Percentiles rank a stretch among this genome's conserved stretches.
Conservation (phyloP, 176 grass and related monocot species). For the Raddia distichophylla region DNA sequence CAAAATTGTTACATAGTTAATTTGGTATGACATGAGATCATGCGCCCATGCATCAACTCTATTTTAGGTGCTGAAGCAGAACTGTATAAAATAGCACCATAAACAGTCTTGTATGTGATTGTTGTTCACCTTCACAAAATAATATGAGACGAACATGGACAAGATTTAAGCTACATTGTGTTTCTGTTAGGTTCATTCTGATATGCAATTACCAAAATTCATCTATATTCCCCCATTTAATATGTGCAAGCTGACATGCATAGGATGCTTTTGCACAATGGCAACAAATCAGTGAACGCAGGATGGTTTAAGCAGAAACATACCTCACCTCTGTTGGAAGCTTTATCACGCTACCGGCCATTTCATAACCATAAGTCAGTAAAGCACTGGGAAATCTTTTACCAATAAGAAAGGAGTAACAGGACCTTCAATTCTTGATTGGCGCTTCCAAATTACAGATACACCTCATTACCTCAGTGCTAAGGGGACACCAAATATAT, state of each 20-base stretch:
- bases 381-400: not conserved
- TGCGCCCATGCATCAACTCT: not conserved
- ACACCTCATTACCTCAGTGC: not conserved
- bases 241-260: slow-evolving; percentile 25
- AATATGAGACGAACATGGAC: slow-evolving; percentile 15
- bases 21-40: slow-evolving; percentile 14
- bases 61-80: not conserved
- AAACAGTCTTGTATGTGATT: not conserved
- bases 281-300: slow-evolving; percentile 8
- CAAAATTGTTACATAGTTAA: not conserved
- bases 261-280: slow-evolving; percentile 21
- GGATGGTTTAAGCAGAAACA: slow-evolving; percentile 15
- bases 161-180: not conserved
- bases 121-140: slow-evolving; percentile 16
- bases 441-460: not conserved
- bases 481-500: not conserved
- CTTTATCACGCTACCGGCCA: slow-evolving; percentile 4
- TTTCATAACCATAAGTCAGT: slow-evolving; percentile 13
- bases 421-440: not conserved
- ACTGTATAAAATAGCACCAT: not conserved
- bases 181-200: not conserved
- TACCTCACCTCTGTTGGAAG: slow-evolving; percentile 23
- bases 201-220: not conserved
- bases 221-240: not conserved
- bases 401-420: not conserved